Percentiles rank a stretch among this genome's conserved stretches.
Conservation (phyloP, 2,329 filamentous ascomycete genomes). For the Tolypocladium guangdongense region DNA sequence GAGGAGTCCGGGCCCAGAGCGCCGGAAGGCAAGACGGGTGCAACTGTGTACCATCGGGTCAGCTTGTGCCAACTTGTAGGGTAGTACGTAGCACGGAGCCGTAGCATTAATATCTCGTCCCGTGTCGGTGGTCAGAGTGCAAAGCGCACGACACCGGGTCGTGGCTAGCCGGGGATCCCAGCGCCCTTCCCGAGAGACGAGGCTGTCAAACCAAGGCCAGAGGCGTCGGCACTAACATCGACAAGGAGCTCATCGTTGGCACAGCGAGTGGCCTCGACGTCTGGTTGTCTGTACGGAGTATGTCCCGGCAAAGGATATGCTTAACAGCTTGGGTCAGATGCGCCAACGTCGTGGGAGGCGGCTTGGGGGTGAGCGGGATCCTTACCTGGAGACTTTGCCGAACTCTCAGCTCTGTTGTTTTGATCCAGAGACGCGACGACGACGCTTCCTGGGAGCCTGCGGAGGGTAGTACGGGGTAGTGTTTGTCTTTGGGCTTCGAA, state of each 20-base stretch:
- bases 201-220: background rate
- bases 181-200: background rate
- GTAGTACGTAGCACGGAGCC: background rate
- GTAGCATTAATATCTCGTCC: too few relatives aligned
- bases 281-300: background rate
- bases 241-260: too few relatives aligned
- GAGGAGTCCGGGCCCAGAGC: background rate
- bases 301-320: background rate
- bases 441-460: background rate
- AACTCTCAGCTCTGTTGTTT: background rate
- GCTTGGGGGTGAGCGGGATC: background rate
- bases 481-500: background rate
- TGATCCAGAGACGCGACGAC: background rate
- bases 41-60: too few relatives aligned
- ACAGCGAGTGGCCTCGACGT: constrained; percentile 1
- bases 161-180: constrained; percentile 1
- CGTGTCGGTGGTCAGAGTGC: too few relatives aligned
- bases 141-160: background rate
- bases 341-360: too few relatives aligned
- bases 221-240: background rate
- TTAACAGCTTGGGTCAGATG: too few relatives aligned
- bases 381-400: background rate
- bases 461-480: background rate
- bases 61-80: background rate
- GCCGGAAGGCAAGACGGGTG: background rate